phyloP scores from a whole-genome alignment of 2,329 filamentous ascomycete species.

The Dactylellina parvicollis region DNA sequence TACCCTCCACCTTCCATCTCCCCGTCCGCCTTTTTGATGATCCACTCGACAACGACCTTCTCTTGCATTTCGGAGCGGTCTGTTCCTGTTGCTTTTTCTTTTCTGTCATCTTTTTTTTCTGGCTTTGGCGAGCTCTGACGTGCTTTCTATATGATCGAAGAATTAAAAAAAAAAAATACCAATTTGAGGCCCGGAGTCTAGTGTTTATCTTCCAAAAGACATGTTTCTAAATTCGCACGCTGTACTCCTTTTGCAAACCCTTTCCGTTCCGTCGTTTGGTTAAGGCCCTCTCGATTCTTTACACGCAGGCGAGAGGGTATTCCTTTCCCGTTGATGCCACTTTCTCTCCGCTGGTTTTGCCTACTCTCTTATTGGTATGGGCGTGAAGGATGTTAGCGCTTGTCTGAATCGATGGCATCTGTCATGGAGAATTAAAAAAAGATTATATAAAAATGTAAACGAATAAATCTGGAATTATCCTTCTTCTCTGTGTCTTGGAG shows the following conservation, averaged over 20 bases:
- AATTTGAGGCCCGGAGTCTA: conserved; percentile 10
- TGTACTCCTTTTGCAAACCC: background rate
- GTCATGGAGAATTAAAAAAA: conserved; percentile 30
- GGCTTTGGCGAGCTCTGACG: background rate
- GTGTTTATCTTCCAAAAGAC: background rate
- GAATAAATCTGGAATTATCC: background rate
- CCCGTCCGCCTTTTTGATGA: background rate
- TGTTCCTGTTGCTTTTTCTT: conserved; percentile 1
- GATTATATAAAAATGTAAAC: conserved; percentile 18
- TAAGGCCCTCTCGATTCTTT: too few relatives aligned
- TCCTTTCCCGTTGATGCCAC: background rate
- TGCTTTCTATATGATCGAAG: conserved; percentile 15
- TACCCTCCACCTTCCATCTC: background rate
- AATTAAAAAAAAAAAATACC: conserved; percentile 24
- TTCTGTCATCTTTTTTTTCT: background rate
- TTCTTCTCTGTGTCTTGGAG: background rate
- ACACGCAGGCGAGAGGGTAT: background rate
- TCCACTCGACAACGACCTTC: background rate
- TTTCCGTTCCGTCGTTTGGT: too few relatives aligned
- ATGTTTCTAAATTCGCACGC: too few relatives aligned
- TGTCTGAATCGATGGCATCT: conserved; percentile 14
- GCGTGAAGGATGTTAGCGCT: background rate
- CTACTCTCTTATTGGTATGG: background rate
- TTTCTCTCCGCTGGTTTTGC: background rate
- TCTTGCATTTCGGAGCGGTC: conserved; percentile 44